Base-by-base conservation (phyloP, 2,329 filamentous ascomycete genomes). In the Phialocephala subalpina region DNA sequence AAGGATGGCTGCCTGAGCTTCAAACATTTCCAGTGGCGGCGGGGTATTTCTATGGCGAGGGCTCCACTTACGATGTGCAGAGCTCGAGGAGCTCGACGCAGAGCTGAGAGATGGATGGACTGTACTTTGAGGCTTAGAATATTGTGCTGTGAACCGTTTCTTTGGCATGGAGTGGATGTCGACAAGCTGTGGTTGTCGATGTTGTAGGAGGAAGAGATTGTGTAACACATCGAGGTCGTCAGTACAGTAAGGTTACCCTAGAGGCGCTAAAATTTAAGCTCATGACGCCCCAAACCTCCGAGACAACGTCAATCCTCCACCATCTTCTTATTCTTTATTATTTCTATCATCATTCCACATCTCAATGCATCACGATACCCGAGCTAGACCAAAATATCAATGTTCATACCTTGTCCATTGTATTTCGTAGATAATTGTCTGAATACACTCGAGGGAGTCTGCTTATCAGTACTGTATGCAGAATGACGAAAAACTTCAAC, bases 121-220 rank as follows among this genome's bases (percentile, higher is more conserved):
- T 72, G 86, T 84, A 67, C 83, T 84, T 72, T 80, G 83, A 70
- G 87, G 87, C 77, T 89, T 90, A 70, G 86, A 86, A 73, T 84
- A 87, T 73, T 81, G 81, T 72, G 78, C 73, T 71, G 83, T 80
- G 63, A 85, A 83, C 77, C 86, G 82, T 83, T 89, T 90, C 82
- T 89, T 90, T 78, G 87, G 86, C 87, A 90, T 90, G 56, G 67
- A 71, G 66, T 63, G 66, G 40, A 38, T 52, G 27, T 58, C 33
- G n/a, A 22, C 18, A 38, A 49, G 11, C 29, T 57, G 16, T 38
- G 33, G 18, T 57, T 57, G 55, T 40, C 9, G 49, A 29, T 53
- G 49, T 53, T 53, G 49, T 53, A 53, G 18, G 49, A 53, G 29
- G 25, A 14, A 53, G 18, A 33, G 25, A 12, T 14, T 2, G 22